Evolutionary conservation across 2,329 filamentous ascomycete species (phyloP).

Genomic region (Bertia moriformis): DNA sequence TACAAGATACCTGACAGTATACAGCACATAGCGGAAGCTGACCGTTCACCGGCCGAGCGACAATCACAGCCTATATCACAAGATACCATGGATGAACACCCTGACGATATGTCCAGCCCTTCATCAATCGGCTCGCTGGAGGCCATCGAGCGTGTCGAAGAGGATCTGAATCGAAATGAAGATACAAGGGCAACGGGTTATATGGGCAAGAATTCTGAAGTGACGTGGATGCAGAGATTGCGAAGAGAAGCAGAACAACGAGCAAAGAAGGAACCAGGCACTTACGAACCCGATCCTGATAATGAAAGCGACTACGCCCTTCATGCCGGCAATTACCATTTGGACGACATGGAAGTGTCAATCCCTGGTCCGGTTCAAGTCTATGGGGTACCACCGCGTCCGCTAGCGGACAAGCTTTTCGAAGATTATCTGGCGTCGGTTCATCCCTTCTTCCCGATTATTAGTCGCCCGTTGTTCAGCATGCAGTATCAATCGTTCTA

Average conservation of each 20-base stretch:
- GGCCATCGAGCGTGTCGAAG: conserved; percentile 1
- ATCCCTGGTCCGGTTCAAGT: conserved; percentile 14
- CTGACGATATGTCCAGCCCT: not conserved
- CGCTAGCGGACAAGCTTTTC: conserved; percentile 15
- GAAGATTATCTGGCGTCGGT: conserved; percentile 18
- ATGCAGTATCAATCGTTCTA: conserved; percentile 14
- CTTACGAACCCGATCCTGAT: not conserved
- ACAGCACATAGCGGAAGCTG: not conserved
- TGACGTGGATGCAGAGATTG: not conserved
- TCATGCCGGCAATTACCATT: conserved; percentile 12
- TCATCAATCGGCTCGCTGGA: not conserved
- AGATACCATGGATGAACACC: not conserved
- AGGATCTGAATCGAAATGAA: not conserved
- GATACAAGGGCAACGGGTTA: not conserved
- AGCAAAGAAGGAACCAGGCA: not conserved
- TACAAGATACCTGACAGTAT: not conserved
- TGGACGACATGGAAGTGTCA: conserved; percentile 11
- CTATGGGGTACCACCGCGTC: conserved; percentile 14
- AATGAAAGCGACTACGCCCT: not conserved
- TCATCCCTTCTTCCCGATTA: conserved; percentile 20
- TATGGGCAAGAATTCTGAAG: conserved; percentile 1
- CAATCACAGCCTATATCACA: not conserved
- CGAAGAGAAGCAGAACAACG: not conserved
- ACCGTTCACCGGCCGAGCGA: not conserved
- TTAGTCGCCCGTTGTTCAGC: conserved; percentile 15